These are phyloP conservation scores for Chytriomyces hyalinus DNA, from an alignment of 192 early-diverging fungal genomes.

Conservation along the genomic window DNA sequence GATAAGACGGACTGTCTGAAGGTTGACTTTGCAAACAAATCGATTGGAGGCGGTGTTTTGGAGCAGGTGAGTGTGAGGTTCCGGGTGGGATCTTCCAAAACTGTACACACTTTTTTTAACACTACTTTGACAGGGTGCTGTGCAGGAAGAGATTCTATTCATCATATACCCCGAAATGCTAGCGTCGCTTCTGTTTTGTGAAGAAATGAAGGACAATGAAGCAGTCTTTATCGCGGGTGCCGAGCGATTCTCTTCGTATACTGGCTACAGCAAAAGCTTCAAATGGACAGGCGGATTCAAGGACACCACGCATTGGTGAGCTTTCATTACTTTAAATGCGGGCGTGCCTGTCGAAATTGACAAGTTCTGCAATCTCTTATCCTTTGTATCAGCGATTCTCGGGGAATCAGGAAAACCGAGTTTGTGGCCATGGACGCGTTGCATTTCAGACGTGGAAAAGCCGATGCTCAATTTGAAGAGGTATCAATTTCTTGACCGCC, in stretches of 20 bases:
- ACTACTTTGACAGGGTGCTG: conserved; percentile 37
- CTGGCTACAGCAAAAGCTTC: conserved; percentile 50
- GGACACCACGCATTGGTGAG: conserved; percentile 29
- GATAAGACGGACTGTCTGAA: conserved; percentile 34
- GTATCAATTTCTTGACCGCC: neutral
- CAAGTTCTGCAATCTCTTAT: neutral
- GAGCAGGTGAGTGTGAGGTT: conserved; percentile 24
- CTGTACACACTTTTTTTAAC: neutral
- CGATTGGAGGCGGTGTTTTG: conserved; percentile 51
- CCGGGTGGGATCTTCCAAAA: no score
- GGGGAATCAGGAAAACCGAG: conserved; percentile 36
- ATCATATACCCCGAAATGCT: conserved; percentile 56
- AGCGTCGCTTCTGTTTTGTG: conserved; percentile 46
- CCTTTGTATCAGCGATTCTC: conserved; percentile 30
- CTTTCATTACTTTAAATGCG: neutral
- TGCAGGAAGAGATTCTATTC: conserved; percentile 61
- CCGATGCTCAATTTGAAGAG: conserved; percentile 14
- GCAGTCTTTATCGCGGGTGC: conserved; percentile 47
- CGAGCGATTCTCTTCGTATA: conserved; percentile 50
- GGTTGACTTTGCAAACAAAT: conserved; percentile 58
- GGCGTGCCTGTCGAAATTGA: neutral
- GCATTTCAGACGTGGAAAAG: conserved; percentile 29
- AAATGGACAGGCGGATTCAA: conserved; percentile 34
- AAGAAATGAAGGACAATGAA: conserved; percentile 48
- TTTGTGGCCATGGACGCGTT: conserved; percentile 53